phyloP scores from a whole-genome alignment of 1,284 basidiomycete genomes.

The Uromyces viciae-fabae region DNA sequence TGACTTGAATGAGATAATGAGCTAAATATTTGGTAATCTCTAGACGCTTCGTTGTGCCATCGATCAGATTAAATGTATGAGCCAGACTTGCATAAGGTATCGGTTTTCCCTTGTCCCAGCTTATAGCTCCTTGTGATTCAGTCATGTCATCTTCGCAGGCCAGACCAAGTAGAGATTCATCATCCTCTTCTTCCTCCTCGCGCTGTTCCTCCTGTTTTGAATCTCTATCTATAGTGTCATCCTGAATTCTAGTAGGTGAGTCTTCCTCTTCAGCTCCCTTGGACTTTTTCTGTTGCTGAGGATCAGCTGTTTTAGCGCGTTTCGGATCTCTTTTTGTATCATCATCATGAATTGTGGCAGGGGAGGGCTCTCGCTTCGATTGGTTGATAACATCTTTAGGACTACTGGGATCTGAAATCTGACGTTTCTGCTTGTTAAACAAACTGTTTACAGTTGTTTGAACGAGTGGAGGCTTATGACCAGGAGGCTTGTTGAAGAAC shows the following conservation, averaged over 20 bases:
- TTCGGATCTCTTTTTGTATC: not conserved
- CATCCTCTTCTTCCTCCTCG: constrained; percentile 11
- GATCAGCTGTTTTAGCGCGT: not conserved
- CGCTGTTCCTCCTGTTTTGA: not conserved
- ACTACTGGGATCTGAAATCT: not conserved
- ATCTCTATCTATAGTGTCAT: not conserved
- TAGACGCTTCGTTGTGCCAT: constrained; percentile 89
- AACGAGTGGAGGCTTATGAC: constrained; percentile 18
- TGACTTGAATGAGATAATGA: constrained; percentile 80
- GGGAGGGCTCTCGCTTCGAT: not conserved
- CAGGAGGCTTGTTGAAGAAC: constrained; percentile 15
- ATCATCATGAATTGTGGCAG: not conserved
- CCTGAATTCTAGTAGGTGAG: not conserved
- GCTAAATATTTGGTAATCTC: constrained; percentile 89
- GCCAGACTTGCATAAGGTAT: constrained; percentile 91
- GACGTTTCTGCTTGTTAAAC: constrained; percentile 16
- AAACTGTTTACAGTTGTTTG: constrained; percentile 20
- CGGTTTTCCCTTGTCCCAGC: constrained; percentile 40
- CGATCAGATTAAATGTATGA: constrained; percentile 82
- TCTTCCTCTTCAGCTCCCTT: not conserved
- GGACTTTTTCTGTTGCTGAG: not conserved
- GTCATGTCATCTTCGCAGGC: not conserved
- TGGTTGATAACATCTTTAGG: not conserved
- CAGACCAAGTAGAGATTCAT: not conserved
- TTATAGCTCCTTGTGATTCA: not conserved